Base-by-base conservation (phyloP, 352 stramenopile species). In the Phytopythium ostracodes region DNA sequence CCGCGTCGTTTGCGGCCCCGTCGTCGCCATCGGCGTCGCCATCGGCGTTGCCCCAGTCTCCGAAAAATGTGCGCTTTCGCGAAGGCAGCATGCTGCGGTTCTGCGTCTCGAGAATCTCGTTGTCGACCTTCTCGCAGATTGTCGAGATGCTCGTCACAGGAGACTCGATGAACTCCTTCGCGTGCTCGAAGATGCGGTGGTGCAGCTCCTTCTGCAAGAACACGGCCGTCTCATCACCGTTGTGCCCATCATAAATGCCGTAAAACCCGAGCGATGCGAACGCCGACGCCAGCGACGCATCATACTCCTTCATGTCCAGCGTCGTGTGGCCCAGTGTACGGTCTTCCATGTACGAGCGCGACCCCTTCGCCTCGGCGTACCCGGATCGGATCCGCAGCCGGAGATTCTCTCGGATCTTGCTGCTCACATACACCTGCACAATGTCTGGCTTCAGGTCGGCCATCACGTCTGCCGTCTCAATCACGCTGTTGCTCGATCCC, bases 161-260 rank as follows among this genome's bases (percentile, higher is more conserved):
- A 33, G 84, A 76, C 60, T 67, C 60, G 0, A 78, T 62, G 53
- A 93, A 91, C 38, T 72, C 63, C 33, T 53, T 61, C 0, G 77
- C 77, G 55, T 90, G 76, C 56, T 67, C 47, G 52, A 94, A 80
- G 46, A 94, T 79, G 7, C 80, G 75, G 42, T 91, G 82, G 33
- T 97, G 89, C 42, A 97, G 65, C 50, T 91, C 75, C 7, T 86
- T 75, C 55, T 94, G 84, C 56, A 97, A 54, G 25, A 85, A 80
- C 54, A 85, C 70, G 49, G 87, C 78, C n/a, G 86, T 94, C 25
- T 87, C 79, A 5, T 85, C 77, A 47, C 90, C 90, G 59, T 93
- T 94, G 69, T 97, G 89, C 35, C 90, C 90, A 47, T 97, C 90
- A 56, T 93, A 97, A 0, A 97, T 84, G 0, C 66, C 88, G 67